Evolutionary conservation across 306 rosid genomes (phyloP).

Genomic region (Morella rubra): DNA sequence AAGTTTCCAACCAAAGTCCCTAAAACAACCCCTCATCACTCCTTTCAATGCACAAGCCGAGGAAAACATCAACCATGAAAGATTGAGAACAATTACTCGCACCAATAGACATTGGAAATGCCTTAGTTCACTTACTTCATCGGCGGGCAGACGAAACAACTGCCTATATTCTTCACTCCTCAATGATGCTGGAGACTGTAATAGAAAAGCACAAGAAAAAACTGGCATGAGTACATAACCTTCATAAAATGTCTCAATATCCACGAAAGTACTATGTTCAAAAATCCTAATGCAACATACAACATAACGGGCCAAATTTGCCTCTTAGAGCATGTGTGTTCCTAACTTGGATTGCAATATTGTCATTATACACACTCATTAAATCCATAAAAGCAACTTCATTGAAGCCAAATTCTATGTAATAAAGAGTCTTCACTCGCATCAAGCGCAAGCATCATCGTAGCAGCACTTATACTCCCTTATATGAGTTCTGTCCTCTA

Average conservation of each 20-base stretch:
- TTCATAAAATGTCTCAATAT: neutral
- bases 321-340: neutral
- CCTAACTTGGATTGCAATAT: neutral
- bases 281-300: neutral
- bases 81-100: neutral
- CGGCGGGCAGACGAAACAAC: slow-evolving; percentile 85
- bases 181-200: slow-evolving; percentile 46
- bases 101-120: slow-evolving; percentile 4
- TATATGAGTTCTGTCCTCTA: neutral
- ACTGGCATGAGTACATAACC: neutral
- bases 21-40: neutral
- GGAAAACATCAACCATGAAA: slow-evolving; percentile 20
- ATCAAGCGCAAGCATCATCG: neutral
- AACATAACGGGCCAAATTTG: too few relatives aligned
- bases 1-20: neutral
- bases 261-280: neutral
- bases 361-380: too few relatives aligned
- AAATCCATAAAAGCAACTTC: neutral
- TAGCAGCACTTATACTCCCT: neutral
- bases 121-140: slow-evolving; percentile 67
- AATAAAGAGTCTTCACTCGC: neutral
- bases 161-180: slow-evolving; percentile 96
- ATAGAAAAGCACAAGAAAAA: slow-evolving; percentile 15
- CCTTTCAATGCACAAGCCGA: neutral
- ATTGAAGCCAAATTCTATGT: neutral